A percentile compares a stretch with the other conserved stretches of the same genome.
Conservation (phyloP, 768 basidiomycete genomes). For the Leccinum variicolor region DNA sequence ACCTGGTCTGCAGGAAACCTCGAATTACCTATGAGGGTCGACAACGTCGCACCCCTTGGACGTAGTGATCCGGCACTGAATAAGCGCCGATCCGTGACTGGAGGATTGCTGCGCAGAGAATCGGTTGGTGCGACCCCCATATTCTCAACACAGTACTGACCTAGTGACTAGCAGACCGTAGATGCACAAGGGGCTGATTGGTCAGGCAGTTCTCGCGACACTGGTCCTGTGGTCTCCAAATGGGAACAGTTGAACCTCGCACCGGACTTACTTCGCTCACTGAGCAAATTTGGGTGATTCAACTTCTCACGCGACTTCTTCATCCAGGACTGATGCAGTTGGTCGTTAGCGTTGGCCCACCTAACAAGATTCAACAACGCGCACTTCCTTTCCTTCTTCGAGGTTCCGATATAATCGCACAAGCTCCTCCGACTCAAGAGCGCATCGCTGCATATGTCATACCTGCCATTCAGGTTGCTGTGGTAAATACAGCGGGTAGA, state of each 20-base stretch:
- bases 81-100: conserved; percentile 73
- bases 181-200: conserved; percentile 57
- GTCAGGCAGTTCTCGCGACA: conserved; percentile 57
- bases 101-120: conserved; percentile 65
- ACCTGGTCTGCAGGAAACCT: conserved; percentile 85
- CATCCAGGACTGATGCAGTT: conserved; percentile 13
- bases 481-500: conserved; percentile 56
- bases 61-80: conserved; percentile 46
- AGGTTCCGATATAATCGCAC: conserved; percentile 96
- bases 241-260: conserved; percentile 92
- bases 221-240: conserved; percentile 82
- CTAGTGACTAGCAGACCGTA: conserved; percentile 39
- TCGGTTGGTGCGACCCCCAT: conserved; percentile 54
- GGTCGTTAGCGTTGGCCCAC: conserved; percentile 80
- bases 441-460: conserved; percentile 97
- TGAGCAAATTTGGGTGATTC: conserved; percentile 90
- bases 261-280: conserved; percentile 82
- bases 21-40: conserved; percentile 63
- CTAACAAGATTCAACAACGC: conserved; percentile 98
- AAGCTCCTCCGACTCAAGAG: conserved; percentile 98
- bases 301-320: conserved; percentile 2
- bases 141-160: conserved; percentile 14
- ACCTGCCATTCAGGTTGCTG: conserved; percentile 80
- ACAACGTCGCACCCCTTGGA: conserved; percentile 36
- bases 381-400: conserved; percentile 93